Conservation (phyloP, 805 yeast species). For the Sungouiella thailandica region DNA sequence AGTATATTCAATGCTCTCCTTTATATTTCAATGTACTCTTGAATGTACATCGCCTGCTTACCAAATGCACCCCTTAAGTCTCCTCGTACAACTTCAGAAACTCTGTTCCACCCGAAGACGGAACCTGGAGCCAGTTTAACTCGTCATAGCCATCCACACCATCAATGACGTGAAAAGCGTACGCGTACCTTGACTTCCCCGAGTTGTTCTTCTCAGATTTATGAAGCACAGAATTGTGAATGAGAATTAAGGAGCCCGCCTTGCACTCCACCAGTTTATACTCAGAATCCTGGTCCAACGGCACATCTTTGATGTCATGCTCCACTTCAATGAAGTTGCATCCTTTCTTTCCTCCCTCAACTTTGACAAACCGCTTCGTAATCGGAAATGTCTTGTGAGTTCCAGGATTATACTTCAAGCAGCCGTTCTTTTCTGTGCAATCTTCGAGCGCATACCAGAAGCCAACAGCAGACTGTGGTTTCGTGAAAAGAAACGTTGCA, state of each 20-base stretch:
- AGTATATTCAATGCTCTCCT: too few relatives aligned
- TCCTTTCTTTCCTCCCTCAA: conserved; percentile 44
- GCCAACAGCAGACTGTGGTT: conserved; percentile 69
- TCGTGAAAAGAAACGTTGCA: conserved; percentile 65
- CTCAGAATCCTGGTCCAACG: conserved; percentile 29
- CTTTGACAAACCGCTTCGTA: conserved; percentile 58
- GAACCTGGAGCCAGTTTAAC: conserved; percentile 75
- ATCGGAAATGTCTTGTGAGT: conserved; percentile 58
- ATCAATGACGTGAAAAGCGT: conserved; percentile 76
- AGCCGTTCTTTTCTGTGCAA: conserved; percentile 63
- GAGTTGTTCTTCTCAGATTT: conserved; percentile 61
- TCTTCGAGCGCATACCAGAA: conserved; percentile 81
- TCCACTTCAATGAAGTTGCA: conserved; percentile 50
- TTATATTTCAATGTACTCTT: too few relatives aligned
- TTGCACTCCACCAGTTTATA: conserved; percentile 56
- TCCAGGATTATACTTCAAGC: conserved; percentile 65
- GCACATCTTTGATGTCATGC: conserved; percentile 7
- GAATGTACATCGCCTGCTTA: too few relatives aligned
- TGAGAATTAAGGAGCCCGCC: conserved; percentile 67
- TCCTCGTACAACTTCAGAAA: conserved; percentile 45
- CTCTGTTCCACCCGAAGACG: conserved; percentile 59
- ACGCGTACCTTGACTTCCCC: conserved; percentile 59
- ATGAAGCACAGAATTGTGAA: conserved; percentile 68
- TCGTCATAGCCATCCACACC: conserved; percentile 58
- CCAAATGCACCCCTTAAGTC: too few relatives aligned